Percentiles rank a stretch among this genome's conserved stretches.
These are phyloP conservation scores for Saccharomyces uvarum DNA, from an alignment of 1,139 yeast species.

Conservation along the genomic window DNA sequence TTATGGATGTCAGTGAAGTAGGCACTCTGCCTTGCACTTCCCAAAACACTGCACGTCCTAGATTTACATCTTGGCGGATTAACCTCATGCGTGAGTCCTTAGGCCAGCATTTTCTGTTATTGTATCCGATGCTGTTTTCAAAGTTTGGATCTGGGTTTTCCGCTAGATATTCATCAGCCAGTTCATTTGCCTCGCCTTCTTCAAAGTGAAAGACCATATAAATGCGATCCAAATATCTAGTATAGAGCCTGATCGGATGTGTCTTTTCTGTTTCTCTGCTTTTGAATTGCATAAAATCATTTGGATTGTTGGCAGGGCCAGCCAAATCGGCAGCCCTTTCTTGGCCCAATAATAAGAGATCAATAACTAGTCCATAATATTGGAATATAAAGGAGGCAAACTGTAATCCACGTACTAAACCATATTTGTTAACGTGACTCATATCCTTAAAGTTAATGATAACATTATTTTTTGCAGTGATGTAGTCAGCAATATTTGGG, in stretches of 20 bases:
- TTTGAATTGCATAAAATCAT: slow-evolving; percentile 67
- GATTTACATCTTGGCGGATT: slow-evolving; percentile 83
- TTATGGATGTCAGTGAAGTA: slow-evolving; percentile 56
- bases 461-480: slow-evolving; percentile 85
- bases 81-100: slow-evolving; percentile 83
- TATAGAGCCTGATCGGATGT: slow-evolving; percentile 72
- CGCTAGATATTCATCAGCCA: slow-evolving; percentile 65
- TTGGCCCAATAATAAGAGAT: slow-evolving; percentile 71
- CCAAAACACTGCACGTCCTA: slow-evolving; percentile 92
- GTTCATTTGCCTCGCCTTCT: slow-evolving; percentile 63
- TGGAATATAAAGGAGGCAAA: slow-evolving; percentile 87
- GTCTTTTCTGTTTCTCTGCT: slow-evolving; percentile 49
- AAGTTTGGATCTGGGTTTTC: slow-evolving; percentile 91
- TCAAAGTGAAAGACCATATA: slow-evolving; percentile 73
- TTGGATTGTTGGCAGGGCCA: slow-evolving; percentile 66
- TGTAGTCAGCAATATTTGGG: slow-evolving; percentile 88
- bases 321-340: slow-evolving; percentile 86
- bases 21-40: slow-evolving; percentile 79
- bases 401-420: slow-evolving; percentile 80
- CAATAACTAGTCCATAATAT: slow-evolving; percentile 80
- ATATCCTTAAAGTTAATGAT: slow-evolving; percentile 82
- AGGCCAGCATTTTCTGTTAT: slow-evolving; percentile 92
- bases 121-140: slow-evolving; percentile 80
- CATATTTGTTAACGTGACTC: slow-evolving; percentile 87
- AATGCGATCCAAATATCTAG: slow-evolving; percentile 76